Base-by-base conservation (phyloP, 306 rosid genomes). In the Cyamopsis tetragonoloba region DNA sequence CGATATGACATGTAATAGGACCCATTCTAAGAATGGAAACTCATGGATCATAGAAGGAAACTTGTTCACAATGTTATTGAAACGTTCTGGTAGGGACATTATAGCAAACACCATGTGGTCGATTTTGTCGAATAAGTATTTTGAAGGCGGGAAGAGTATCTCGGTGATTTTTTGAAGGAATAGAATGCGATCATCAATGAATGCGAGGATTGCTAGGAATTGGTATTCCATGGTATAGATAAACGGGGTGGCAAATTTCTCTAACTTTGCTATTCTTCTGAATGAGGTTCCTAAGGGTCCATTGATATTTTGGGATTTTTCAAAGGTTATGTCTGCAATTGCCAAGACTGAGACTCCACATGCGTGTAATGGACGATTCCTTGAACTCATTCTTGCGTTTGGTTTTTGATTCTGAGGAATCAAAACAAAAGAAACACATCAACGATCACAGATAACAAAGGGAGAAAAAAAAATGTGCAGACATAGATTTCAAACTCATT, bases 351-450 rank as follows among this genome's bases (percentile, higher is more conserved):
- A 77, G 62, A 71, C 81, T 39, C 84, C 96, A 58, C 83, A 83
- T 11, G 90, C 76, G 48, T 79, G 92, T 67, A 87, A 60, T 0
- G 92, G 98, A 19, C 80, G 85, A 43, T 69, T 74, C 76, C 92
- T 69, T 28, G 73, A 23, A 62, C 81, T 76, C 81, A 57, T 82
- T 82, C 42, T 77, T 59, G 3, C 4, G 2, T 37, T 31, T 68
- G 42, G 15, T 28, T 49, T 31, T 73, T 71, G 58, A 44, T 79
- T 72, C 89, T 79, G 72, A 49, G 43, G 77, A 54, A 66, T 38
- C 30, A 56, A 0, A 39, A 65, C 13, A 11, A 17, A 24, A 50
- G 42, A 28, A 18, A 15, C 32, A 61, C n/a, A 32, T n/a, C 12
- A 41, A n/a, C n/a, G n/a, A n/a, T n/a, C n/a, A n/a, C n/a, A n/a